Percentiles rank a stretch among this genome's conserved stretches.
Conservation (phyloP, 306 rosid species). For the Lotus japonicus region DNA sequence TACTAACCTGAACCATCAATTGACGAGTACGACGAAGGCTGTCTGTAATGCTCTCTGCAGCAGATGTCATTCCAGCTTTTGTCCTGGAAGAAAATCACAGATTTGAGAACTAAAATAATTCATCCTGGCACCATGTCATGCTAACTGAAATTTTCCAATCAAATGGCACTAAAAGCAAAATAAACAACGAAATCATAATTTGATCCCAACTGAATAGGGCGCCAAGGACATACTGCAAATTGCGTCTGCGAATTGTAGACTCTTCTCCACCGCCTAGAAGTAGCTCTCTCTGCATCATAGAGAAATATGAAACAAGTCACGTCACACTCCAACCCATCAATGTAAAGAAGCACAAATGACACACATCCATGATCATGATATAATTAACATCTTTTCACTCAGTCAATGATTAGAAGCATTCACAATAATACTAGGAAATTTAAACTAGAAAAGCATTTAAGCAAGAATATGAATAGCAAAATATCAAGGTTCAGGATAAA, state of each 20-base stretch:
- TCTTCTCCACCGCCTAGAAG: constrained; percentile 91
- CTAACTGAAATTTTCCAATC: constrained; percentile 6
- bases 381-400: neutral
- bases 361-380: neutral
- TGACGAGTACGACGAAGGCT: constrained; percentile 93
- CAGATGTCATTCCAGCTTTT: constrained; percentile 91
- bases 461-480: neutral
- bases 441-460: too few relatives aligned
- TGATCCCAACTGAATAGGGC: too few relatives aligned
- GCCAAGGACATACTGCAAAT: constrained; percentile 64
- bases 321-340: neutral
- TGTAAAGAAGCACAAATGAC: neutral
- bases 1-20: constrained; percentile 78
- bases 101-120: constrained; percentile 2
- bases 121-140: neutral
- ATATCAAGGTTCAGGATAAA: neutral
- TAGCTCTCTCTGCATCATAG: constrained; percentile 61
- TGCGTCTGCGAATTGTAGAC: constrained; percentile 81
- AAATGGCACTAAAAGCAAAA: neutral
- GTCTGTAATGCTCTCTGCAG: constrained; percentile 89
- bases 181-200: neutral
- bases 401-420: neutral
- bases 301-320: constrained; percentile 2
- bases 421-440: too few relatives aligned
- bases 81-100: constrained; percentile 46